These are phyloP conservation scores for Acrodontium crateriforme DNA, from an alignment of 2,329 filamentous ascomycete genomes.

Conservation along the genomic window DNA sequence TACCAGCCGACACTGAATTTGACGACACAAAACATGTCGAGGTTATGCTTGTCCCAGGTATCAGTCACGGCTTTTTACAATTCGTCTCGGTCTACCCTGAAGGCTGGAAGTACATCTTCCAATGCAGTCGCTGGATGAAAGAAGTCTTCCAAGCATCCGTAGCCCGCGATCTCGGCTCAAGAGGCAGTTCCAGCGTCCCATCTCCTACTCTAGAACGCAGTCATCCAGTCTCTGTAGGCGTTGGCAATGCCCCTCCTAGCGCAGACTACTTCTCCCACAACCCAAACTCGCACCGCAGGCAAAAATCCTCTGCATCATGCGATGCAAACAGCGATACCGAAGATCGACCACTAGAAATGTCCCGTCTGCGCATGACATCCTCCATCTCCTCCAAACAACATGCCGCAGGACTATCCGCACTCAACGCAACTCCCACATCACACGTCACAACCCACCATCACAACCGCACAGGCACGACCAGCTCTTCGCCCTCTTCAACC, in stretches of 20 bases:
- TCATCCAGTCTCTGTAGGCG: no score
- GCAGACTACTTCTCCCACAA: conserved; percentile 13
- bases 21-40: conserved; percentile 54
- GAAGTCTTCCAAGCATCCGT: conserved; percentile 50
- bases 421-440: conserved; percentile 3
- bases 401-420: background rate
- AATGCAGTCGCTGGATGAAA: conserved; percentile 68
- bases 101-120: conserved; percentile 74
- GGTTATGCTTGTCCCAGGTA: conserved; percentile 72
- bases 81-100: conserved; percentile 81
- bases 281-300: conserved; percentile 2
- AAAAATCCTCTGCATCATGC: conserved; percentile 5
- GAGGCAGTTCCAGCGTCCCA: conserved; percentile 13
- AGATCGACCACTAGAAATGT: conserved; percentile 71
- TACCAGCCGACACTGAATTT: conserved; percentile 38
- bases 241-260: conserved; percentile 4
- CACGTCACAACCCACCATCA: conserved; percentile 1
- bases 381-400: conserved; percentile 10
- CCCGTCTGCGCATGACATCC: conserved; percentile 21
- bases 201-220: conserved; percentile 5
- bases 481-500: conserved; percentile 3
- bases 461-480: background rate
- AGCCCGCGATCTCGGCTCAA: conserved; percentile 19
- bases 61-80: conserved; percentile 87
- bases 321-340: conserved; percentile 61